phyloP scores from a whole-genome alignment of 2,329 filamentous ascomycete species.

The Colletotrichum incanum region DNA sequence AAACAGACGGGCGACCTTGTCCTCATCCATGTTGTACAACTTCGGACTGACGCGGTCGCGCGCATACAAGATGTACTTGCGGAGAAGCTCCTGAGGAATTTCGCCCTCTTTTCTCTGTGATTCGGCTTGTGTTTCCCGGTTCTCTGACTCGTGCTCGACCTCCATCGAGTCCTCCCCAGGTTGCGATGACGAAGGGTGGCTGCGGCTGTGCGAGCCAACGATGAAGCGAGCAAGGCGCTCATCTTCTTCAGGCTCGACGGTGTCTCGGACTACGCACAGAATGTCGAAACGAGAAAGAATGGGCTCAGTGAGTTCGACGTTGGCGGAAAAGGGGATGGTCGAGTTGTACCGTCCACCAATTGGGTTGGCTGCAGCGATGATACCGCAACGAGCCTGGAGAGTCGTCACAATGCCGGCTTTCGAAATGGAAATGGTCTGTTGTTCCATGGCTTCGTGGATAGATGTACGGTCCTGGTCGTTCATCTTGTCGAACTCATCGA shows the following conservation, averaged over 20 bases:
- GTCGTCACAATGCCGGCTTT: slow-evolving; percentile 99
- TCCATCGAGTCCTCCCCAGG: slow-evolving; percentile 71
- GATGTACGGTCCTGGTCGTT: slow-evolving; percentile 98
- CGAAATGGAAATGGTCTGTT: slow-evolving; percentile 99
- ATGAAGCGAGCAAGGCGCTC: slow-evolving; percentile 96
- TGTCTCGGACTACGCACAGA: slow-evolving; percentile 94
- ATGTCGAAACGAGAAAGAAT: slow-evolving; percentile 99
- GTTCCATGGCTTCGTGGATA: slow-evolving; percentile 99
- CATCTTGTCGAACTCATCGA: slow-evolving; percentile 99
- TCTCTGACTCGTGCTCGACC: slow-evolving; percentile 70
- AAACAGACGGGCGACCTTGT: slow-evolving; percentile 95
- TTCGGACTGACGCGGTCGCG: slow-evolving; percentile 91
- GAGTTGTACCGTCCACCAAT: slow-evolving; percentile 97
- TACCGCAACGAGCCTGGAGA: slow-evolving; percentile 93
- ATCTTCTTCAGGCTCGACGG: slow-evolving; percentile 92
- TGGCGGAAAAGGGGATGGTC: slow-evolving; percentile 94
- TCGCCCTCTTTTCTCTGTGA: slow-evolving; percentile 70
- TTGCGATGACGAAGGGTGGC: slow-evolving; percentile 77
- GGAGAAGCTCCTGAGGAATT: slow-evolving; percentile 89
- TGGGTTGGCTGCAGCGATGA: slow-evolving; percentile 96
- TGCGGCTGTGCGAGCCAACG: slow-evolving; percentile 92
- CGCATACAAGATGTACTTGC: slow-evolving; percentile 98
- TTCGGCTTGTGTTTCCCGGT: slow-evolving; percentile 54
- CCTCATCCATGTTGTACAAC: slow-evolving; percentile 97
- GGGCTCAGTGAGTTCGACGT: slow-evolving; percentile 96